phyloP scores from a whole-genome alignment of 1,284 basidiomycete genomes.

The Cerioporus squamosus region DNA sequence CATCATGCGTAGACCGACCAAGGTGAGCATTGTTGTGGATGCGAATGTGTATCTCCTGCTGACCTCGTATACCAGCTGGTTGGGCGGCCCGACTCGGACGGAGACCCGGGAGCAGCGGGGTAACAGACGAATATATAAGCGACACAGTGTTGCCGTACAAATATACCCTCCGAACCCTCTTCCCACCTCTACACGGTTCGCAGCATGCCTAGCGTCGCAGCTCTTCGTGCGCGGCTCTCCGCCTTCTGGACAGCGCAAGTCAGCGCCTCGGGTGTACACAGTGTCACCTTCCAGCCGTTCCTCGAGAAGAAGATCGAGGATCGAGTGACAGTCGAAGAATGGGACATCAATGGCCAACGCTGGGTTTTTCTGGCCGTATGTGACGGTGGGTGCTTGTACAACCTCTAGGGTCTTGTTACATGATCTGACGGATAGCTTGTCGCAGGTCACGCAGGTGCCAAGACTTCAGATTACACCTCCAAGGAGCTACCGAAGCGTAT shows the following conservation, averaged over 20 bases:
- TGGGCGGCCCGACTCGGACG: no score
- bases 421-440: not conserved
- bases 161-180: not conserved
- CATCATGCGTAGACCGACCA: no score
- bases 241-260: not conserved
- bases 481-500: not conserved
- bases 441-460: not conserved
- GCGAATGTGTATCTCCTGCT: no score
- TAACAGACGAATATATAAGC: not conserved
- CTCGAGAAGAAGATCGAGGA: slow-evolving; percentile 3
- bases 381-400: not conserved
- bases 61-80: no score
- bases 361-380: slow-evolving; percentile 8
- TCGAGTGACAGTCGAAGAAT: not conserved
- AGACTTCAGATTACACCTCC: slow-evolving; percentile 1
- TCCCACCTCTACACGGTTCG: not conserved
- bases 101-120: no score
- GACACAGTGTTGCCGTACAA: not conserved
- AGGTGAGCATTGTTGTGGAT: no score
- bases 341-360: not conserved
- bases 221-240: not conserved
- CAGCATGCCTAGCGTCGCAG: not conserved
- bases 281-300: slow-evolving; percentile 9
- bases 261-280: not conserved
- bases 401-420: not conserved